Base-by-base conservation (phyloP, 1,284 basidiomycete species). In the Mycena sp. region DNA sequence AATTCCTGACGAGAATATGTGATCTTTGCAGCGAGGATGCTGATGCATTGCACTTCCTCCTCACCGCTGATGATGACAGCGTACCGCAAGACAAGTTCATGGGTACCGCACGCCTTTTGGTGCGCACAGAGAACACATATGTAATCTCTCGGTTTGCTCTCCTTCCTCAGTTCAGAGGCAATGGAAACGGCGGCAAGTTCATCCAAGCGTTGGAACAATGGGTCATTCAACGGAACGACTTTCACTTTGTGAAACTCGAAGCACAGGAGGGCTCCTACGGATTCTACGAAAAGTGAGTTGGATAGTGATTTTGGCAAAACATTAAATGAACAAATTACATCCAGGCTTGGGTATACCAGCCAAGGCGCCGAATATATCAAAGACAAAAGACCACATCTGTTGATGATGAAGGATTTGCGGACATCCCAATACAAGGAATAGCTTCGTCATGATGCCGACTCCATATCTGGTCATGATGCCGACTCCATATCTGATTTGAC, bases 341-440 rank as follows among this genome's bases (percentile, higher is more conserved):
- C n/a, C 29, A 54, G 41, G 26, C 21, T 44, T 26, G 52, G 52
- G 25, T 54, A 54, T 44, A 32, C 52, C 10, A 43, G 41, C 9
- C 52, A 54, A 44, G 35, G 29, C 41, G 23, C 17, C 38, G 52
- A 54, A 28, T 54, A 54, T 35, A 54, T 54, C n/a, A 54, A 54
- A 29, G 52, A 54, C 16, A n/a, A 30, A 6, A 43, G 17, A 23
- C 52, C 52, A 19, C 52, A 54, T 32, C 19, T 54, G 9, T n/a
- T 28, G 4, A 54, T 44, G 52, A 54, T 3, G 40, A 54, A 54
- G 11, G 40, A 54, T 30, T 32, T 44, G 52, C 11, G 46, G n/a
- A n/a, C n/a, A n/a, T n/a, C n/a, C n/a, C n/a, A n/a, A n/a, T n/a
- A n/a, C n/a, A n/a, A n/a, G n/a, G n/a, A n/a, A n/a, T n/a, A n/a